Evolutionary conservation across 441 rosid species (phyloP).

Genomic region (Breynia disticha): DNA sequence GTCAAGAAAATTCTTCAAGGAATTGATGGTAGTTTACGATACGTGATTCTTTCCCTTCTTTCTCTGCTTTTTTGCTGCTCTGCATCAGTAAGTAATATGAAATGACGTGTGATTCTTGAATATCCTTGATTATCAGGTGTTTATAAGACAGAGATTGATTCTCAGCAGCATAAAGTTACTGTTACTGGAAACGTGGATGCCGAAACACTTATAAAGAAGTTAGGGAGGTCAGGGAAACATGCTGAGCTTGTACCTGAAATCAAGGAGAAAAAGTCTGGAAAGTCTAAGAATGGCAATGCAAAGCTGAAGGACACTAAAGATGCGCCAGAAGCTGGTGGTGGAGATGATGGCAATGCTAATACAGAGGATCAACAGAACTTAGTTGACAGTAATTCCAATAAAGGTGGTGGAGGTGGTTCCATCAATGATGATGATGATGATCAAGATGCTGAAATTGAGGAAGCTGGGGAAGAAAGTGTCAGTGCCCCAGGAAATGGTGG

Average conservation of each 20-base stretch:
- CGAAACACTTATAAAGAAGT: constrained; percentile 43
- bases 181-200: constrained; percentile 47
- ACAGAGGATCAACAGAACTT: constrained; percentile 9
- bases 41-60: neutral
- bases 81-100: neutral
- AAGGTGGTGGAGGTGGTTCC: constrained; percentile 8
- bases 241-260: constrained; percentile 52
- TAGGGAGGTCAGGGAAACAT: constrained; percentile 41
- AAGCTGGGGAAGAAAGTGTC: neutral
- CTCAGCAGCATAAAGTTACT: constrained; percentile 49
- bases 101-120: neutral
- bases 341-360: constrained; percentile 5
- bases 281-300: constrained; percentile 27
- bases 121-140: constrained; percentile 33
- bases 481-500: constrained; percentile 4
- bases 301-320: constrained; percentile 18
- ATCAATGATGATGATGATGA: constrained; percentile 6
- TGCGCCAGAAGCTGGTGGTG: constrained; percentile 9
- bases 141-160: constrained; percentile 32
- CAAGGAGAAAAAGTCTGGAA: constrained; percentile 23
- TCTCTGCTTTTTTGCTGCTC: neutral
- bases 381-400: neutral
- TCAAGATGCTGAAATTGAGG: constrained; percentile 15
- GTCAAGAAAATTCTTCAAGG: constrained; percentile 55
- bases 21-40: constrained; percentile 35